Evolutionary conservation across 2,329 filamentous ascomycete species (phyloP), one percentile per base, ranked within the genome.

Genomic region (Penicillium sp.): DNA sequence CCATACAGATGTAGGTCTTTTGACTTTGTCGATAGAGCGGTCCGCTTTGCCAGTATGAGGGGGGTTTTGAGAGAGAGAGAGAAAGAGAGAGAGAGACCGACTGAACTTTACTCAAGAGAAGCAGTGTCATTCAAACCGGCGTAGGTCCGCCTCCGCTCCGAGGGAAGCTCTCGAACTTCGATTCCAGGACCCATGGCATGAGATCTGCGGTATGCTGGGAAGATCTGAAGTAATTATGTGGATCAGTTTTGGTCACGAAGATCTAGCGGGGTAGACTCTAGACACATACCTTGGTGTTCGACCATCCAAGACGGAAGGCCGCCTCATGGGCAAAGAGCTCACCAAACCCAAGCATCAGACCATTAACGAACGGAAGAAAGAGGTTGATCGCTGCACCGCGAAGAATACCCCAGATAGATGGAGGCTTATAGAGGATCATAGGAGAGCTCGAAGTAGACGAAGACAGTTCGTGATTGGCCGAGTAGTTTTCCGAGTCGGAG

Each of bases 261-360:
- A 27, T 26, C 11, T n/a, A 43, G 24, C 13, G 5, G 45, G 5
- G 26, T 16, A 14, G 14, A 27, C 31, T 27, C 29, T 10, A 3
- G 44, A 1, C 27, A 63, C 84, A 47, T 82, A 97, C 95, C 86
- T 95, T 96, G 58, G 95, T 98, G 53, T 89, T 89, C 62, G 90
- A 88, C 95, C 95, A 99, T 59, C 95, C 95, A 66, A 98, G 79
- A 69, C 93, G 82, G 72, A 93, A 99, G 1, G 95, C 95, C 50
- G 91, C 89, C 79, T 99, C 95, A 72, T 99, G 95, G 53, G 95
- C 95, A 75, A 99, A 93, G 51, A 99, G 79, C 79, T 99, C 95
- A 65, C 95, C 95, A 70, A 99, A 97, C 2, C 95, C 95, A 69
- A 99, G 79, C 95, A 99, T 99, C 81, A 99, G 85, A 47, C 95